phyloP scores from a whole-genome alignment of 305 asterid species.

The Stenogyne calaminthoides region DNA sequence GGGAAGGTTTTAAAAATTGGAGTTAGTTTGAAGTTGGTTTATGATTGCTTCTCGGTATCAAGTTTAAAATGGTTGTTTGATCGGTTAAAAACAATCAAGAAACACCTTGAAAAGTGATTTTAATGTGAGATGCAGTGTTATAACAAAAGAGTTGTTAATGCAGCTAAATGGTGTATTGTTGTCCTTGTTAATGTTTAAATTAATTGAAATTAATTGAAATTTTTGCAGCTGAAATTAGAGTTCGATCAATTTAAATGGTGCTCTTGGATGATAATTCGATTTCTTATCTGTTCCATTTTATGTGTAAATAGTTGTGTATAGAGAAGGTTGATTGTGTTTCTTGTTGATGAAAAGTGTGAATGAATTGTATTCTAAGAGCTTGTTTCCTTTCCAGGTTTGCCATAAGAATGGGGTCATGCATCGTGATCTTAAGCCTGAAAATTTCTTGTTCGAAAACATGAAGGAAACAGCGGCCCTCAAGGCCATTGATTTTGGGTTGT shows the following conservation, averaged over 20 bases:
- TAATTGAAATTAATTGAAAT: background rate
- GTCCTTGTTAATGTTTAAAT: too few relatives aligned
- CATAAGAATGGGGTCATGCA: constrained; percentile 63
- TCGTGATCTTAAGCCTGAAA: constrained; percentile 71
- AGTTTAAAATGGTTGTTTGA: background rate
- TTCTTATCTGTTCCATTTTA: background rate
- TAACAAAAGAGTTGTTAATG: background rate
- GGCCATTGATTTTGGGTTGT: constrained; percentile 72
- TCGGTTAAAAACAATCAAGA: background rate
- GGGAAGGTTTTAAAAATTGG: background rate
- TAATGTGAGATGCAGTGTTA: background rate
- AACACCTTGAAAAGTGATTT: background rate
- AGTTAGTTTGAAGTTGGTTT: background rate
- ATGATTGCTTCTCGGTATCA: background rate
- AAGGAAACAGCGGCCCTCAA: constrained; percentile 59
- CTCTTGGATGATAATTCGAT: background rate
- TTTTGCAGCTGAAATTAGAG: background rate
- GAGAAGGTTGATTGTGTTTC: background rate
- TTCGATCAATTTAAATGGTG: background rate
- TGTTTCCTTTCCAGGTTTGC: constrained; percentile 45
- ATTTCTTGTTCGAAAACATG: constrained; percentile 54
- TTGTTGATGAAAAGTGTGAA: background rate
- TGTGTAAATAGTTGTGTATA: background rate
- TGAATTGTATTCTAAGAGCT: constrained; percentile 21
- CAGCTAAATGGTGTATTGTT: background rate